phyloP scores from a whole-genome alignment of 352 stramenopile species.

The Globisporangium solare region DNA sequence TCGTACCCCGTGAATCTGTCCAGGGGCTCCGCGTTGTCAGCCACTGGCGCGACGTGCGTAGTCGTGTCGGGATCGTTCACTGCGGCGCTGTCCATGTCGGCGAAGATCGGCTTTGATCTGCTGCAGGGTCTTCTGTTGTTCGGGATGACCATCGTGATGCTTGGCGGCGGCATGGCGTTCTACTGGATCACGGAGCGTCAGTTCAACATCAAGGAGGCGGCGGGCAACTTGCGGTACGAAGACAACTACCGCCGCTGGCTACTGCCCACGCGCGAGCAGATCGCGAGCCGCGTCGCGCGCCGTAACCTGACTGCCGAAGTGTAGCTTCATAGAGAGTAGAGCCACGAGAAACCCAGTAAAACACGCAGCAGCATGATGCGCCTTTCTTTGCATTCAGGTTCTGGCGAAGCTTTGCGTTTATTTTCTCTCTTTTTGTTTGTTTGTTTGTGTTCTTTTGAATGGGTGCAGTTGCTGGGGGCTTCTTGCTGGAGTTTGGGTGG shows the following conservation, averaged over 20 bases:
- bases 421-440: not conserved
- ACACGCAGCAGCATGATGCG: not conserved
- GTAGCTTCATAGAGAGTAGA: slow-evolving; percentile 11
- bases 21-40: slow-evolving; percentile 10
- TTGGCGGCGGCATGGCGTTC: slow-evolving; percentile 34
- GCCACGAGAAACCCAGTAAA: slow-evolving; percentile 6
- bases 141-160: slow-evolving; percentile 24
- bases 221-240: slow-evolving; percentile 39
- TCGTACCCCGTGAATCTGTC: slow-evolving; percentile 63
- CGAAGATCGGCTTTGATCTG: slow-evolving; percentile 34
- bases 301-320: slow-evolving; percentile 4
- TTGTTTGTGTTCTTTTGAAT: too few species aligned
- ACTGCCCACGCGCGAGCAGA: slow-evolving; percentile 62
- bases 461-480: slow-evolving; percentile 1
- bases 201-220: slow-evolving; percentile 36
- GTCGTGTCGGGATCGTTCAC: slow-evolving; percentile 20
- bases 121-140: slow-evolving; percentile 41
- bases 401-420: not conserved
- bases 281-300: slow-evolving; percentile 19
- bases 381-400: slow-evolving; percentile 2
- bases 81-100: slow-evolving; percentile 28
- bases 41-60: slow-evolving; percentile 29
- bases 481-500: slow-evolving; percentile 2
- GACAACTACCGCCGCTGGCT: slow-evolving; percentile 62
- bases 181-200: slow-evolving; percentile 40